Base-by-base conservation (phyloP, 768 basidiomycete genomes). In the Agaricus bisporus region DNA sequence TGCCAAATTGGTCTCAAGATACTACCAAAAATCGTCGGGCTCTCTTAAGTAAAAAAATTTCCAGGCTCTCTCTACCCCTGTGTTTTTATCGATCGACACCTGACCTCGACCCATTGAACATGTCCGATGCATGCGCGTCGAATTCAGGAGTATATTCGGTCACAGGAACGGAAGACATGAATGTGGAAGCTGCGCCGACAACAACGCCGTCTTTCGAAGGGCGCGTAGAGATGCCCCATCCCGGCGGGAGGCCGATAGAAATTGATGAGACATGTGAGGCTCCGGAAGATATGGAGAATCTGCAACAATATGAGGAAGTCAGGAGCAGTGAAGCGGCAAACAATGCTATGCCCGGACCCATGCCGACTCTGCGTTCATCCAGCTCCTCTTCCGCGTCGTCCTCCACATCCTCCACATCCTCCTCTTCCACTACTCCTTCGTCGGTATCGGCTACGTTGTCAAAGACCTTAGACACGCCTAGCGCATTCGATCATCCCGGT, bases 401-500 rank as follows among this genome's bases (percentile, higher is more conserved):
- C 17, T 17, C 48, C 5, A 26, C 60, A 12, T 54, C 54, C 38
- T 58, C 59, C 11, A 48, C 56, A 22, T 41, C 53, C 7, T 45
- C 51, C 18, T 35, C 51, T 26, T 43, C 56, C 1, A 52, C 56
- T 2, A 61, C 60, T 32, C 52, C 61, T 9, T 51, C 63, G 4
- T 61, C 63, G 5, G 48, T 60, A 17, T 45, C 63, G 14, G 55
- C 58, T 15, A 50, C 48, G 2, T 49, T 54, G 3, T 52, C 54
- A 17, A 37, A 53, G 29, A 41, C 53, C 35, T 45, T 52, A 8
- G 41, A 55, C 7, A 55, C 58, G n/a, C 42, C 49, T 8, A 44
- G 44, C 32, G 25, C 28, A 14, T 50, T 41, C 41, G 55, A 56
- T 25, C 26, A 11, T 9, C 18, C 28, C 28, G 20, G 25, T 15